These are phyloP conservation scores for Pyrus hybrid DNA, from an alignment of 331 rosid genomes.

Conservation along the genomic window DNA sequence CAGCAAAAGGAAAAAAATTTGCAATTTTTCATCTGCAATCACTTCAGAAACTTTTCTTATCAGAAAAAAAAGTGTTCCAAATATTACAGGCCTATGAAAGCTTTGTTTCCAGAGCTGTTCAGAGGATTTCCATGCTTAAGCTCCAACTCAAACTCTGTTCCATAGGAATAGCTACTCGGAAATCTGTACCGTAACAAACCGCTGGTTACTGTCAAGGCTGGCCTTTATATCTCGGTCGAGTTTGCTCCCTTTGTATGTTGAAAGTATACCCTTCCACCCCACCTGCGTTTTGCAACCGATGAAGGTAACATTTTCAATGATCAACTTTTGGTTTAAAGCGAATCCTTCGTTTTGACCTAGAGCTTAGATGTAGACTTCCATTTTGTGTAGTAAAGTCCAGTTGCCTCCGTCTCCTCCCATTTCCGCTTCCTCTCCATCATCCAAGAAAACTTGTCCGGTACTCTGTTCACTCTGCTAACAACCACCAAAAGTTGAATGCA, in stretches of 20 bases:
- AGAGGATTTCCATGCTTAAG: neutral
- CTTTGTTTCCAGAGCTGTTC: neutral
- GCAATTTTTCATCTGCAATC: neutral
- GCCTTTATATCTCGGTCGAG: slow-evolving; percentile 16
- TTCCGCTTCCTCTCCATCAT: slow-evolving; percentile 63
- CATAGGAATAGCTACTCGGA: slow-evolving; percentile 42
- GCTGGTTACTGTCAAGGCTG: slow-evolving; percentile 14
- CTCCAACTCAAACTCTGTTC: slow-evolving; percentile 49
- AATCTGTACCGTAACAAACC: slow-evolving; percentile 34
- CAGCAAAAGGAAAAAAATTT: neutral
- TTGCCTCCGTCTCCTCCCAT: slow-evolving; percentile 36
- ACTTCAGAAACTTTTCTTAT: neutral
- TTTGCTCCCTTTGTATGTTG: slow-evolving; percentile 20
- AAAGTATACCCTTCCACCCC: slow-evolving; percentile 12
- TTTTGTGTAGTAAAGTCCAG: slow-evolving; percentile 31
- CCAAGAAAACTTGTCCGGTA: slow-evolving; percentile 64
- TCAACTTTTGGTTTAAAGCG: slow-evolving; percentile 48
- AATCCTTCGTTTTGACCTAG: slow-evolving; percentile 50
- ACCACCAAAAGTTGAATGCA: slow-evolving; percentile 56
- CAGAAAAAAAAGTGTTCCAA: neutral
- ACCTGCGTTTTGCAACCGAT: slow-evolving; percentile 37
- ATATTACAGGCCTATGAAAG: neutral
- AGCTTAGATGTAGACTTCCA: slow-evolving; percentile 24
- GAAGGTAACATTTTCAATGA: slow-evolving; percentile 48
- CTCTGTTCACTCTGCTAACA: slow-evolving; percentile 23